Percentiles rank a stretch among this genome's conserved stretches.
phyloP scores from a whole-genome alignment of 495 filamentous ascomycete species.

The Penicillium pulvis region DNA sequence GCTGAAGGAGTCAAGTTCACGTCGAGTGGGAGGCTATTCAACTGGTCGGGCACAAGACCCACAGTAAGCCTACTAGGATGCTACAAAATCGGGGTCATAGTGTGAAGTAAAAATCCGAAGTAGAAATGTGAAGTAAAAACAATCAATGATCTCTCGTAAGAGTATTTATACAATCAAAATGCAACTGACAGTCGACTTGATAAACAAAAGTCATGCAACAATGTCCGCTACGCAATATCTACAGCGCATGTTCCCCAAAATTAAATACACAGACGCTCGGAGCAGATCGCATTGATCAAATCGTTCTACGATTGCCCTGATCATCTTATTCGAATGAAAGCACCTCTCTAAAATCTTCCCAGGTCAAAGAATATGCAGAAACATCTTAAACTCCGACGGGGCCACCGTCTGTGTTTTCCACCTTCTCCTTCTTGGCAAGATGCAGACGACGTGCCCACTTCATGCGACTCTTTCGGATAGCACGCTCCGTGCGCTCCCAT shows the following conservation, averaged over 20 bases:
- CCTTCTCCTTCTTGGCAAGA: conserved; percentile 20
- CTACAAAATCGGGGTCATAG: neutral
- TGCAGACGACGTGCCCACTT: conserved; percentile 36
- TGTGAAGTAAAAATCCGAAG: neutral
- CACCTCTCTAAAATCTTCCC: neutral
- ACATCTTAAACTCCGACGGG: neutral
- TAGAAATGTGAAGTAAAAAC: neutral
- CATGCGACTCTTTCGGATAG: conserved; percentile 35
- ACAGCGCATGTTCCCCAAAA: neutral
- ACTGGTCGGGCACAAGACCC: too few species aligned
- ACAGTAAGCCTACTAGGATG: too few species aligned
- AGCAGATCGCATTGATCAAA: neutral
- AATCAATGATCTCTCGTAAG: neutral
- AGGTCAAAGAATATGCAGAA: neutral
- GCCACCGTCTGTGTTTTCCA: neutral
- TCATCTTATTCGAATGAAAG: neutral
- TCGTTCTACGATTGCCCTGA: neutral
- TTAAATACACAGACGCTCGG: neutral
- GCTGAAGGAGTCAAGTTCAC: too few species aligned
- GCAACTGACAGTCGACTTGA: neutral
- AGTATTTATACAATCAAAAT: neutral
- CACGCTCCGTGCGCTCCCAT: conserved; percentile 37
- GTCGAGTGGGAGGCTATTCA: too few species aligned
- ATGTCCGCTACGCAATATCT: neutral
- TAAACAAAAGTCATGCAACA: conserved; percentile 1